Percentiles rank a stretch among this genome's conserved stretches.
Conservation (phyloP, 129 eudicot species). For the carrot (Daucus carota) region DH1_v3.0 NC_030386.2:27445001-27445500, state of each 20-base stretch:
- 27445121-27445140: conserved; percentile 32
- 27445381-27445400: conserved; percentile 19
- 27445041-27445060: conserved; percentile 23
- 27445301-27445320: conserved; percentile 57
- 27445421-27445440: conserved; percentile 34
- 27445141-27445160: conserved; percentile 31
- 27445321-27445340: conserved; percentile 48
- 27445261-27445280: conserved; percentile 33
- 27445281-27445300: conserved; percentile 43
- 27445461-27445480: conserved; percentile 59
- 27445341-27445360: conserved; percentile 51
- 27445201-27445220: conserved; percentile 21
- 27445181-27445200: conserved; percentile 63
- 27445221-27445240: conserved; percentile 38
- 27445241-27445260: conserved; percentile 23
- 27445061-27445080: conserved; percentile 7
- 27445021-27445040: conserved; percentile 23
- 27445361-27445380: conserved; percentile 28
- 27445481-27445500: conserved; percentile 55
- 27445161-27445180: conserved; percentile 25
- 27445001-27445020: conserved; percentile 32
- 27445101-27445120: not conserved
- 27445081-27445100: conserved; percentile 8
- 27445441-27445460: conserved; percentile 50
- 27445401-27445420: conserved; percentile 41